Percentiles rank a stretch among this genome's conserved stretches.
phyloP scores from a whole-genome alignment of 805 yeast species.

The Diddensiella caesifluorescens region DNA sequence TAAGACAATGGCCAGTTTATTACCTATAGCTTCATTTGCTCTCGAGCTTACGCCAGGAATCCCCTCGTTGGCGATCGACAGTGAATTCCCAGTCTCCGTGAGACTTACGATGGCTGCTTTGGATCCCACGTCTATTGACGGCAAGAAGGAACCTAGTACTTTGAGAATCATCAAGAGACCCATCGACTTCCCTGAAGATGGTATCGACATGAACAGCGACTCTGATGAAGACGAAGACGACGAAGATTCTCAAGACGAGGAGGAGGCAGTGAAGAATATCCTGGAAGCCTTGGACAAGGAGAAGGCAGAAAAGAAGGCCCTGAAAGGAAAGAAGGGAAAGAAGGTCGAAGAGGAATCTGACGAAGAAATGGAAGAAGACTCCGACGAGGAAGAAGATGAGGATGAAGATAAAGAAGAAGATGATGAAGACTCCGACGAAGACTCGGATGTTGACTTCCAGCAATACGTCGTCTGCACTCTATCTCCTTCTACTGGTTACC shows the following conservation, averaged over 20 bases:
- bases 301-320: constrained; percentile 46
- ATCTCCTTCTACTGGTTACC: constrained; percentile 72
- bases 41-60: constrained; percentile 80
- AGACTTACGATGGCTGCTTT: constrained; percentile 93
- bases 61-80: constrained; percentile 82
- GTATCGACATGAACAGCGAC: constrained; percentile 20
- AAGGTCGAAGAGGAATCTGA: constrained; percentile 35
- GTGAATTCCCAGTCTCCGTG: constrained; percentile 81
- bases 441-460: constrained; percentile 65
- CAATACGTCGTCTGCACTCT: constrained; percentile 85
- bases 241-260: constrained; percentile 35
- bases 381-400: constrained; percentile 45
- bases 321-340: constrained; percentile 39
- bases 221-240: constrained; percentile 33
- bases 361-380: constrained; percentile 36
- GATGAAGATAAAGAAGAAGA: constrained; percentile 47
- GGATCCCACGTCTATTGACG: constrained; percentile 76
- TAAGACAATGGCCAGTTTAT: constrained; percentile 29
- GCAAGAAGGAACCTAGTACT: constrained; percentile 59
- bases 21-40: constrained; percentile 84
- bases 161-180: constrained; percentile 78
- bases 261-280: constrained; percentile 35
- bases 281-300: constrained; percentile 47
- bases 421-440: constrained; percentile 49
- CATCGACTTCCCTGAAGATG: constrained; percentile 31